A percentile compares a stretch with the other conserved stretches of the same genome.
These are phyloP conservation scores for Hortaea sp. DNA, from an alignment of 2,329 filamentous ascomycete species.

Conservation along the genomic window DNA sequence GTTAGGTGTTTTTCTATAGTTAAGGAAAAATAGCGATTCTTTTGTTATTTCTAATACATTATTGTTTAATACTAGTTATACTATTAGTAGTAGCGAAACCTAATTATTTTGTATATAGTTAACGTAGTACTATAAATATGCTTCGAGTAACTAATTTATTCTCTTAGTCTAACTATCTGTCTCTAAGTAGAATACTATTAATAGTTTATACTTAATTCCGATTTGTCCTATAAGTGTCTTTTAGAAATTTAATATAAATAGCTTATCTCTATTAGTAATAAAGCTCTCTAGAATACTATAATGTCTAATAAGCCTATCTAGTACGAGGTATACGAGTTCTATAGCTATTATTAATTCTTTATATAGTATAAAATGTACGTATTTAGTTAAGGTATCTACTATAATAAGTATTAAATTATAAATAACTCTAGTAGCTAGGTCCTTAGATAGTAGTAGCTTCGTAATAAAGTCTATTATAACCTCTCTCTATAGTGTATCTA, in stretches of 20 bases:
- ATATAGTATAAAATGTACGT: constrained; percentile 7
- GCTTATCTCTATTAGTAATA: constrained; percentile 12
- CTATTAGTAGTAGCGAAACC: constrained; percentile 11
- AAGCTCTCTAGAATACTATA: constrained; percentile 9
- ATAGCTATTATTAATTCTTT: constrained; percentile 8
- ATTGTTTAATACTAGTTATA: constrained; percentile 18
- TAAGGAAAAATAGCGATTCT: constrained; percentile 12
- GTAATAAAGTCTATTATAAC: constrained; percentile 17
- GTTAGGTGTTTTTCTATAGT: constrained; percentile 7
- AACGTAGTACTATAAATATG: constrained; percentile 2
- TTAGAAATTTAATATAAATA: constrained; percentile 13
- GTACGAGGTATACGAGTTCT: constrained; percentile 11
- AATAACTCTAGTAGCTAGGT: constrained; percentile 1
- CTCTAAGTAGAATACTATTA: constrained; percentile 17
- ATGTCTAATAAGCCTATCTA: constrained; percentile 10
- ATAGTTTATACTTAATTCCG: constrained; percentile 14
- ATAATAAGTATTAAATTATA: constrained; percentile 14
- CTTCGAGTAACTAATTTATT: constrained; percentile 1
- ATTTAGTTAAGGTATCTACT: constrained; percentile 13
- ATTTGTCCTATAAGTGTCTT: constrained; percentile 7
- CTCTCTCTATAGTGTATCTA: constrained; percentile 8
- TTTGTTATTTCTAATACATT: constrained; percentile 6
- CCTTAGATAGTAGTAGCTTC: constrained; percentile 8
- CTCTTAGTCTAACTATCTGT: constrained; percentile 9
- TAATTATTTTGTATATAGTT: constrained; percentile 2